Evolutionary conservation across 805 yeast genomes (phyloP), one percentile per base, ranked within the genome.

Genomic region (Ogataea methanolica): DNA sequence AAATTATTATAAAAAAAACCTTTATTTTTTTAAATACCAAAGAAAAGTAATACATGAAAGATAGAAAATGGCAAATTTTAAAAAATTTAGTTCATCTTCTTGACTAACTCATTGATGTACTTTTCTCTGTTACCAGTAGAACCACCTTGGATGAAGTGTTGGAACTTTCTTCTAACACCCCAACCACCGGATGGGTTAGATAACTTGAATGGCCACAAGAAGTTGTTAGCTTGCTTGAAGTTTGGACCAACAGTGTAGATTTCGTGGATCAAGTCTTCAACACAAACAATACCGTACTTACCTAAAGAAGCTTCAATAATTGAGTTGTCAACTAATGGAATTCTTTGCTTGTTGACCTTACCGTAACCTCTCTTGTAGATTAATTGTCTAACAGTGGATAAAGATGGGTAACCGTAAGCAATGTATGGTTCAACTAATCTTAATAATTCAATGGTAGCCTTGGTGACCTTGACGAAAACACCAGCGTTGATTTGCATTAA

Each of bases 171-270:
- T 75, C 83, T 79, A 63, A 87, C 87, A 81, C 96, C 92, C 96
- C 95, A 89, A 76, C 96, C 96, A 78, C 96, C 96, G 75, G 82
- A 81, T 76, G 96, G 96, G 85, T 86, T 88, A 66, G 96, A 88
- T 73, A 89, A 83, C 80, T 87, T 83, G 92, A 89, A 89, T 79
- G 96, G 96, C 95, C 96, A 88, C 77, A 89, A 82, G 83, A 89
- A 89, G 95, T 88, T 89, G 91, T 87, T 88, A 68, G 88, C 96
- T 81, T 89, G 96, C 81, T 89, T 89, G 90, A 89, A 89, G 91
- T 89, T 89, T 75, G 96, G 96, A 76, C 96, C 96, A 73, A 88
- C 96, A 60, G 96, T 82, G 88, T 79, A 84, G 68, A 89, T 85
- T 81, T 89, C 96, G 85, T 89, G 96, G 77, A 89, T 86, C 79